phyloP scores from a whole-genome alignment of 805 yeast genomes.

The Saccharomycopsis olivae region DNA sequence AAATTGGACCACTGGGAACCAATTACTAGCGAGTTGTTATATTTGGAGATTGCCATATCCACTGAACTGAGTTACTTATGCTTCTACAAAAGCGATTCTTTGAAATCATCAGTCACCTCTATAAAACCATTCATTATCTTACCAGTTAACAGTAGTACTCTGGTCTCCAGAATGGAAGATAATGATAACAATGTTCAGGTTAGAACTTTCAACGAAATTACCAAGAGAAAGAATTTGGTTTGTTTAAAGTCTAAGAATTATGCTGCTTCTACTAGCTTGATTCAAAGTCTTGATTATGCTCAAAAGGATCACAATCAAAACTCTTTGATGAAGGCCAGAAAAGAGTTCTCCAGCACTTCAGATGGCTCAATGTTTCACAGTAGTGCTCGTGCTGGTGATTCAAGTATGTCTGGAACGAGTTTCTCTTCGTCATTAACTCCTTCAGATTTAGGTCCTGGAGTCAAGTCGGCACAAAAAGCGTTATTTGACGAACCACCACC shows the following conservation, averaged over 20 bases:
- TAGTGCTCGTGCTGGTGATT: background rate
- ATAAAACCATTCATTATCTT: conserved; percentile 13
- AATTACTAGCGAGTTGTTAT: conserved; percentile 4
- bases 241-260: conserved; percentile 4
- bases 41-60: conserved; percentile 9
- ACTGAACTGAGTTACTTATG: conserved; percentile 5
- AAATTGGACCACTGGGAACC: conserved; percentile 12
- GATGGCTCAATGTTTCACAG: background rate
- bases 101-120: background rate
- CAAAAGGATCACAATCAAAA: conserved; percentile 8
- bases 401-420: background rate
- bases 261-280: background rate
- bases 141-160: conserved; percentile 6
- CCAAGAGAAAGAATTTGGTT: conserved; percentile 8
- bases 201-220: conserved; percentile 10
- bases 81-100: conserved; percentile 7
- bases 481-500: no score
- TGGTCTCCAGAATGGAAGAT: conserved; percentile 1
- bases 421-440: background rate
- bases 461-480: no score
- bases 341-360: conserved; percentile 7
- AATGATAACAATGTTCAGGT: conserved; percentile 10
- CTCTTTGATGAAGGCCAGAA: conserved; percentile 11
- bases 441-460: no score
- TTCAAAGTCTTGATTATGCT: conserved; percentile 9